phyloP scores from a whole-genome alignment of 805 yeast species.

The Ogataea saltuana region DNA sequence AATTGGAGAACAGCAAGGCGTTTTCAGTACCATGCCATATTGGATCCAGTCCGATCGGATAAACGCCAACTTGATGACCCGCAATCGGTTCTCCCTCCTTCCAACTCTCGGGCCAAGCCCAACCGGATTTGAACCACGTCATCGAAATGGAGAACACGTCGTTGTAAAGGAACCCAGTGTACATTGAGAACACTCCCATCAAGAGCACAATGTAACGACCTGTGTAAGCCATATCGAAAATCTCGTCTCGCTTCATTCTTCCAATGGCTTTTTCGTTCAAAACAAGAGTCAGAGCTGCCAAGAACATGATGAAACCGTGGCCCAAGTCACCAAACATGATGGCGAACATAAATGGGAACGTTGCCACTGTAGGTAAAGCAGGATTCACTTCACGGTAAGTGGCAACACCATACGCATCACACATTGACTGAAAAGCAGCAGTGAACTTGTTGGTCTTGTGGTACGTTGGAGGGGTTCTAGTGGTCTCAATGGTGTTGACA shows the following conservation, averaged over 20 bases:
- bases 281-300: constrained; percentile 72
- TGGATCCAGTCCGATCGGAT: constrained; percentile 85
- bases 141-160: constrained; percentile 90
- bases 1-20: constrained; percentile 83
- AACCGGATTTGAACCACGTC: constrained; percentile 85
- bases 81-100: constrained; percentile 66
- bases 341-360: constrained; percentile 98
- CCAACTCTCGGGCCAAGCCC: constrained; percentile 87
- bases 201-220: constrained; percentile 89
- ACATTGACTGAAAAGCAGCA: constrained; percentile 86
- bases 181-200: constrained; percentile 95
- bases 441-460: constrained; percentile 96
- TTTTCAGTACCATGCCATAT: constrained; percentile 98
- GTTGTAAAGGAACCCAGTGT: constrained; percentile 91
- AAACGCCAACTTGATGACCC: constrained; percentile 68
- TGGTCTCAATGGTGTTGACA: constrained; percentile 64
- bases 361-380: constrained; percentile 89
- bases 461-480: constrained; percentile 89
- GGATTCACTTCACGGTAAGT: constrained; percentile 95
- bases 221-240: constrained; percentile 91
- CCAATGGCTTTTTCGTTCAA: constrained; percentile 71
- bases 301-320: constrained; percentile 82
- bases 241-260: constrained; percentile 78
- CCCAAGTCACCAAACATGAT: constrained; percentile 99
- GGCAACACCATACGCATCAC: constrained; percentile 94